phyloP scores from a whole-genome alignment of 345 rosid genomes.

The Populus davidiana region DNA sequence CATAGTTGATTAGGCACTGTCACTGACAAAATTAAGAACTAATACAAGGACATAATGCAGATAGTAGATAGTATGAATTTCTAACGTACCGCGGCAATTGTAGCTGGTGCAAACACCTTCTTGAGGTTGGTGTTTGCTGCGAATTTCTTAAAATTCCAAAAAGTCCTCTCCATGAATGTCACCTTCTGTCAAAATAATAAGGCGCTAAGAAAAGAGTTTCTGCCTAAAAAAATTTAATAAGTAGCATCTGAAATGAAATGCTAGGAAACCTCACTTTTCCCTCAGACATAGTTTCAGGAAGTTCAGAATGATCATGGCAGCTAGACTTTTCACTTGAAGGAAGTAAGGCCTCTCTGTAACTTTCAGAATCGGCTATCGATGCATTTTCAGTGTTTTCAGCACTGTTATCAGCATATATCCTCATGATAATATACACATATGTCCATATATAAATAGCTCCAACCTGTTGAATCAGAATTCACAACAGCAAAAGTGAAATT shows the following conservation, averaged over 20 bases:
- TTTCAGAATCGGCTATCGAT: background rate
- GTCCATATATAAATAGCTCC: slow-evolving; percentile 43
- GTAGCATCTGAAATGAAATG: background rate
- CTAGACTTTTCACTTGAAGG: background rate
- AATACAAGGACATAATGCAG: too few species aligned
- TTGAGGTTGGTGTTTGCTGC: background rate
- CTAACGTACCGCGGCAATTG: background rate
- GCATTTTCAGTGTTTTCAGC: background rate
- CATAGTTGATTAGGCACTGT: too few species aligned
- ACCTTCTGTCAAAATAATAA: background rate
- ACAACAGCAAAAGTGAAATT: background rate
- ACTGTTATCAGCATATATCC: slow-evolving; percentile 3
- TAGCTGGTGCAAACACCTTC: background rate
- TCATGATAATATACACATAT: slow-evolving; percentile 35
- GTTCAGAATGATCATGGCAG: background rate
- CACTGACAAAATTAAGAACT: too few species aligned
- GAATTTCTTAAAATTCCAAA: background rate
- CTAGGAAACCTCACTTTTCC: background rate
- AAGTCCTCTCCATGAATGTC: background rate
- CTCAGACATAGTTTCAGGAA: background rate
- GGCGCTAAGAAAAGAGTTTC: background rate
- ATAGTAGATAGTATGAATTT: background rate
- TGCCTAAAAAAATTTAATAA: background rate
- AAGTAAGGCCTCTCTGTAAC: background rate
- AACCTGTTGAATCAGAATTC: slow-evolving; percentile 15